Evolutionary conservation across 176 grass and related monocot species (phyloP).

Genomic region (Cocos nucifera): DNA sequence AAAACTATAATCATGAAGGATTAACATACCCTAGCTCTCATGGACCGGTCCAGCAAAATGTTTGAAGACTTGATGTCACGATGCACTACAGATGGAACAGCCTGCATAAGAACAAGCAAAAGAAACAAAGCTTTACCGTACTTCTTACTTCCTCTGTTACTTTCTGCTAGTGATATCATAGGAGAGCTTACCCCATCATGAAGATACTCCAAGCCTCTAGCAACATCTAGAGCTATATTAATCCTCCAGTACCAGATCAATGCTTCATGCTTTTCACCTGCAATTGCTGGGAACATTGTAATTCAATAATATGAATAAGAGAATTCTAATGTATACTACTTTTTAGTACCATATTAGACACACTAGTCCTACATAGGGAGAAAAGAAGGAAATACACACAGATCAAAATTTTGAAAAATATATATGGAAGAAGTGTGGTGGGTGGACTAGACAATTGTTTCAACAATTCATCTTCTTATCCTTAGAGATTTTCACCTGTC

Average conservation of each 20-base stretch:
- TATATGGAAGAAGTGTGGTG: no score
- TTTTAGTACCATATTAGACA: no score
- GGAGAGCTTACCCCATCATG: slow-evolving; percentile 76
- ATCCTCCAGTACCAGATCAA: slow-evolving; percentile 79
- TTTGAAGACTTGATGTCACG: slow-evolving; percentile 91
- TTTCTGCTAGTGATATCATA: slow-evolving; percentile 10
- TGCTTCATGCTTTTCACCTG: slow-evolving; percentile 51
- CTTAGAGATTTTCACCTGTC: no score
- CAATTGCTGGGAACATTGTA: slow-evolving; percentile 4
- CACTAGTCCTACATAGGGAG: no score
- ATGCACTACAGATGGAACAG: slow-evolving; percentile 86
- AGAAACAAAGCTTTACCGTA: slow-evolving; percentile 12
- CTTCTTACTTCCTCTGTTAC: neutral
- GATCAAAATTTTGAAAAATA: no score
- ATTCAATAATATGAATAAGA: no score
- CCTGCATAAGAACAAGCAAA: slow-evolving; percentile 43
- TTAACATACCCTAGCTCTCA: slow-evolving; percentile 77
- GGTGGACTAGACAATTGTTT: no score
- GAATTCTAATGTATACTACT: no score
- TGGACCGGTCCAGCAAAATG: slow-evolving; percentile 83
- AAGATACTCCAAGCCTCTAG: slow-evolving; percentile 85
- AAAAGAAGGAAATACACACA: no score
- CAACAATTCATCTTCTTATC: no score
- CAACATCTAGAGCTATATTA: slow-evolving; percentile 93
- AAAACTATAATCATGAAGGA: slow-evolving; percentile 6